Conservation (phyloP, 495 filamentous ascomycete species). For the Aspergillus mulundensis region DNA sequence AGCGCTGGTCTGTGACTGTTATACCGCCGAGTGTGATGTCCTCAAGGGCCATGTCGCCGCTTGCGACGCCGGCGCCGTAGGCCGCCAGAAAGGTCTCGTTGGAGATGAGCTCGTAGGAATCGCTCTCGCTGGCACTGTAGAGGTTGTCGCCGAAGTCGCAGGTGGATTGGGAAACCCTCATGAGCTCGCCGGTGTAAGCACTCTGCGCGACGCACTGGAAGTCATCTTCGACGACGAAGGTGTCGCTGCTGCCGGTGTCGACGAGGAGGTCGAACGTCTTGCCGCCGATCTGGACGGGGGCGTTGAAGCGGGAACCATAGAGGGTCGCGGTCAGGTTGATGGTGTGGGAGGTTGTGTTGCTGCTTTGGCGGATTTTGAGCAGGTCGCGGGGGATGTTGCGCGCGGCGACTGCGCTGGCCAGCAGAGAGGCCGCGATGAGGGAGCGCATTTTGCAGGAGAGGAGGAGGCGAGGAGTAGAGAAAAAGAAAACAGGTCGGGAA, state of each 20-base stretch:
- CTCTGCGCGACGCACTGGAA: constrained; percentile 46
- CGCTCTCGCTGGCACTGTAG: background rate
- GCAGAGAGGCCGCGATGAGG: background rate
- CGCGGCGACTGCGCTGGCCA: background rate
- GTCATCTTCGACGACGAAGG: constrained; percentile 48
- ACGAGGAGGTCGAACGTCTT: constrained; percentile 48
- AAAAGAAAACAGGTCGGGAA: background rate
- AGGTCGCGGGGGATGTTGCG: background rate
- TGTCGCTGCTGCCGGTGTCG: constrained; percentile 62
- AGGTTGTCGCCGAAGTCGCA: constrained; percentile 17
- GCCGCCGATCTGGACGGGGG: constrained; percentile 19
- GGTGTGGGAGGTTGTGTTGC: background rate
- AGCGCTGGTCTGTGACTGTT: constrained; percentile 47
- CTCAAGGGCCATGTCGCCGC: constrained; percentile 54
- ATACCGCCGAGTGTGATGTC: constrained; percentile 53
- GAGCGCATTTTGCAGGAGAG: background rate
- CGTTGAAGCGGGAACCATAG: constrained; percentile 24
- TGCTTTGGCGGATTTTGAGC: background rate
- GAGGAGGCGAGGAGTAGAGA: background rate
- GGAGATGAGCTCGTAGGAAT: constrained; percentile 38
- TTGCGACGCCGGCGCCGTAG: constrained; percentile 55
- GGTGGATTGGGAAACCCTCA: constrained; percentile 29
- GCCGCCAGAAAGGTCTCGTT: constrained; percentile 53
- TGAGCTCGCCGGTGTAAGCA: constrained; percentile 13
- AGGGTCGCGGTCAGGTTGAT: background rate